phyloP scores from a whole-genome alignment of 495 filamentous ascomycete genomes.

The Lophiotrema nucula region DNA sequence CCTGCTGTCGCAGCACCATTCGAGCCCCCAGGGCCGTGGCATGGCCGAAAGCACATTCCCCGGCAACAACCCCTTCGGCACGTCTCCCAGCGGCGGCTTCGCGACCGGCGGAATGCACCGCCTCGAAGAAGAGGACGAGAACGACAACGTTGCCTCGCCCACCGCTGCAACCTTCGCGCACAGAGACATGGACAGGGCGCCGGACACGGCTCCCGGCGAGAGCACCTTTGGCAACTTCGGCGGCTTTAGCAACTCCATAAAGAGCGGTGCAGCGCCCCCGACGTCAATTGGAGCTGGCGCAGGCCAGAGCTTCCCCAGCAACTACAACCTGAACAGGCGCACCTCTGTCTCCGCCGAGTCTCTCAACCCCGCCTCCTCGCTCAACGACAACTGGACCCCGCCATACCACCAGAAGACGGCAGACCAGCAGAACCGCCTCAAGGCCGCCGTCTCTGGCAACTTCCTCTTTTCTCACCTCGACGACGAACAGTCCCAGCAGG shows the following conservation, averaged over 20 bases:
- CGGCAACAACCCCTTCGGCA: slow-evolving; percentile 57
- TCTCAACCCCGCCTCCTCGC: slow-evolving; percentile 79
- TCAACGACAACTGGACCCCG: slow-evolving; percentile 85
- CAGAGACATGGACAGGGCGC: slow-evolving; percentile 34
- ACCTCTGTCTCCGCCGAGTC: slow-evolving; percentile 97
- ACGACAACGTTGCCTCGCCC: slow-evolving; percentile 59
- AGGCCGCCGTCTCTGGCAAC: slow-evolving; percentile 78
- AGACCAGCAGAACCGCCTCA: slow-evolving; percentile 77
- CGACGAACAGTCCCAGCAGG: slow-evolving; percentile 82
- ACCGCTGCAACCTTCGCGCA: slow-evolving; percentile 55
- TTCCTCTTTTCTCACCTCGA: slow-evolving; percentile 95
- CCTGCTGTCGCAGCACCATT: slow-evolving; percentile 45
- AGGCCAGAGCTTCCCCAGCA: slow-evolving; percentile 76
- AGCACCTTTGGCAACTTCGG: slow-evolving; percentile 42
- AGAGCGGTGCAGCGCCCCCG: slow-evolving; percentile 18
- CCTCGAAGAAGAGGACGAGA: slow-evolving; percentile 61
- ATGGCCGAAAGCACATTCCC: slow-evolving; percentile 60
- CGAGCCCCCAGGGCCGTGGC: slow-evolving; percentile 40
- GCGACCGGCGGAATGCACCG: slow-evolving; percentile 50
- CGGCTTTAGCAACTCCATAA: slow-evolving; percentile 23
- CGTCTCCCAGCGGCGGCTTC: slow-evolving; percentile 35
- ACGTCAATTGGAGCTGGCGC: slow-evolving; percentile 26
- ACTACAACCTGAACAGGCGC: slow-evolving; percentile 89
- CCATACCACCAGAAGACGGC: slow-evolving; percentile 77
- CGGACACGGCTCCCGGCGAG: slow-evolving; percentile 12